Percentiles rank a stretch among this genome's conserved stretches.
Conservation (phyloP, 1,284 basidiomycete species). For the Austropuccinia psidii region DNA sequence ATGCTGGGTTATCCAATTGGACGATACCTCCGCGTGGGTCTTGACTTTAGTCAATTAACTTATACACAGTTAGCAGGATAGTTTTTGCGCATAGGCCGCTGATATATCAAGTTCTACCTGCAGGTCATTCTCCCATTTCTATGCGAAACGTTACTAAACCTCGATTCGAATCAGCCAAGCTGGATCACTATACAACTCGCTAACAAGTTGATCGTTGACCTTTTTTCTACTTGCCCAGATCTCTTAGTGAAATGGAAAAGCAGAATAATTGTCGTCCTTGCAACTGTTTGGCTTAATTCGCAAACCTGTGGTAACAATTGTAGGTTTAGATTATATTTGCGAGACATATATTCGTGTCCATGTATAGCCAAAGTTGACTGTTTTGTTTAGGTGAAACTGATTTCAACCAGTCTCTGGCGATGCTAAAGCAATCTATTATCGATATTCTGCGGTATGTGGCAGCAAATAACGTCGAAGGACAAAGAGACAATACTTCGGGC, state of each 20-base stretch:
- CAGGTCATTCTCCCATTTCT: conserved; percentile 7
- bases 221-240: background rate
- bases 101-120: background rate
- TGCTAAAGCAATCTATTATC: background rate
- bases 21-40: conserved; percentile 15
- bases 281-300: background rate
- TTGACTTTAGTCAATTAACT: background rate
- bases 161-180: background rate
- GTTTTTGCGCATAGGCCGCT: background rate
- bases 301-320: background rate
- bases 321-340: background rate
- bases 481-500: background rate
- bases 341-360: background rate
- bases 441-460: background rate
- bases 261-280: background rate
- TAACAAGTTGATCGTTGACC: background rate
- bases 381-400: too few relatives aligned
- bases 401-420: background rate
- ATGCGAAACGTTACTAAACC: background rate
- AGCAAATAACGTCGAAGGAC: background rate
- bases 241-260: background rate
- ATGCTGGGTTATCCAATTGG: background rate
- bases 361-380: too few relatives aligned
- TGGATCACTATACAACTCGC: background rate
- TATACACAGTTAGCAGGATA: too few relatives aligned